Evolutionary conservation across 2,329 filamentous ascomycete species (phyloP).

Genomic region (Diaporthe humulicola): DNA sequence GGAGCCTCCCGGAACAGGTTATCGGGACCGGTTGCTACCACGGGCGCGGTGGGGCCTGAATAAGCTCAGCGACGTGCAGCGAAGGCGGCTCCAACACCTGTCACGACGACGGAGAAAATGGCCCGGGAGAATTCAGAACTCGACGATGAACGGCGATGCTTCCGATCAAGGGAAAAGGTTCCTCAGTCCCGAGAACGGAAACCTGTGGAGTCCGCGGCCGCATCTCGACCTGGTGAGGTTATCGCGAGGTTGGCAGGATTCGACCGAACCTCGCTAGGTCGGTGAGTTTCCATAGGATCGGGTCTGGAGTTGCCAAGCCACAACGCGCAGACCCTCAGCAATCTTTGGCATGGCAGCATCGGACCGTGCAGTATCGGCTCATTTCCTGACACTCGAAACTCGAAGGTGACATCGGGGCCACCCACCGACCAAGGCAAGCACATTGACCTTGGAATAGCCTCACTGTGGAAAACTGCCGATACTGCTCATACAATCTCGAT

Average conservation of each 20-base stretch:
- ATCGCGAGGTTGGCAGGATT: conserved; percentile 18
- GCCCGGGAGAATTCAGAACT: neutral
- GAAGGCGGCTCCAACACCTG: neutral
- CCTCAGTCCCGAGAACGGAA: neutral
- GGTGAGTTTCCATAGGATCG: conserved; percentile 25
- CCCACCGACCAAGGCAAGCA: neutral
- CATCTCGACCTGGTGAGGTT: conserved; percentile 21
- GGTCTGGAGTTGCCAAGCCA: conserved; percentile 27
- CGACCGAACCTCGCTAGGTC: conserved; percentile 13
- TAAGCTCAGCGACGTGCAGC: conserved; percentile 27
- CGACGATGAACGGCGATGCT: conserved; percentile 2
- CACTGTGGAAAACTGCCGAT: conserved; percentile 28
- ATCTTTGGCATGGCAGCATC: conserved; percentile 16
- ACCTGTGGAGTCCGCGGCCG: neutral
- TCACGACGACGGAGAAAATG: conserved; percentile 27
- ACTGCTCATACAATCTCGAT: conserved; percentile 33
- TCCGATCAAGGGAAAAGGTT: neutral
- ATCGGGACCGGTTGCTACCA: conserved; percentile 24
- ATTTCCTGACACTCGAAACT: conserved; percentile 26
- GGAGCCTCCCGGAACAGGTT: conserved; percentile 24
- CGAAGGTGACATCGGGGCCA: conserved; percentile 22
- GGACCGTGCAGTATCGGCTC: conserved; percentile 20
- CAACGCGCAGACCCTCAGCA: conserved; percentile 12
- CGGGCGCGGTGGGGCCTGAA: conserved; percentile 13
- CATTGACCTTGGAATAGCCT: conserved; percentile 26